Base-by-base conservation (phyloP, 2,329 filamentous ascomycete genomes). In the Cadophora gregata region DNA sequence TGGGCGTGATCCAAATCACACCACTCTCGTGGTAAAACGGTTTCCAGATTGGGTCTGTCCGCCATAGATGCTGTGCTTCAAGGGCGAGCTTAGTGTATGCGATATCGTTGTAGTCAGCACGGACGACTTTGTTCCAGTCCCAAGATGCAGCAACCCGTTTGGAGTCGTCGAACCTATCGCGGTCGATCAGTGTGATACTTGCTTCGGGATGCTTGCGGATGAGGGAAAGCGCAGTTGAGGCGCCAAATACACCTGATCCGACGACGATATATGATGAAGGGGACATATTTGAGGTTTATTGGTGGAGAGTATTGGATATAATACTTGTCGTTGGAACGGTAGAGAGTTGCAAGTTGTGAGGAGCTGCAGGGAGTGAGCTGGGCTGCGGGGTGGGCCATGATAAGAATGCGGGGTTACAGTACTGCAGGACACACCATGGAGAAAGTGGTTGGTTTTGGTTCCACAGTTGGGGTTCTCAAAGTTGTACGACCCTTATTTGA, bases 81-180 rank as follows among this genome's bases (percentile, higher is more conserved):
- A 66, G 84, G 77, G 0, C 81, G 81, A 55, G 78, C 63, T 81
- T 75, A 73, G 82, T 84, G 76, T 88, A 88, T 6, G 86, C 79
- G 1, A 82, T 77, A 68, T 83, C 81, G 59, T 81, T 80, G 76
- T 88, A 88, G 71, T 88, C 86, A 16, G 84, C 84, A 65, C 86
- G 83, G 10, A 88, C 80, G 53, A 88, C 84, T 70, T 88, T 88
- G 76, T 86, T 88, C 78, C 84, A 83, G 75, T 88, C 86, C 73
- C 86, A 85, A 0, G 86, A 87, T 3, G 86, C 85, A 12, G 83
- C 84, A 48, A 75, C 65, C 1, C 74, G 73, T 16, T 78, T 79
- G 1, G 82, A 80, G 19, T n/a, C 47, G 47, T 48, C 47, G 21
- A 48, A 48, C 5, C n/a, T 24, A 48, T 48, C 47, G n/a, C 47